phyloP scores from a whole-genome alignment of 129 eudicot genomes.

The Kitagawia praeruptora region DNA sequence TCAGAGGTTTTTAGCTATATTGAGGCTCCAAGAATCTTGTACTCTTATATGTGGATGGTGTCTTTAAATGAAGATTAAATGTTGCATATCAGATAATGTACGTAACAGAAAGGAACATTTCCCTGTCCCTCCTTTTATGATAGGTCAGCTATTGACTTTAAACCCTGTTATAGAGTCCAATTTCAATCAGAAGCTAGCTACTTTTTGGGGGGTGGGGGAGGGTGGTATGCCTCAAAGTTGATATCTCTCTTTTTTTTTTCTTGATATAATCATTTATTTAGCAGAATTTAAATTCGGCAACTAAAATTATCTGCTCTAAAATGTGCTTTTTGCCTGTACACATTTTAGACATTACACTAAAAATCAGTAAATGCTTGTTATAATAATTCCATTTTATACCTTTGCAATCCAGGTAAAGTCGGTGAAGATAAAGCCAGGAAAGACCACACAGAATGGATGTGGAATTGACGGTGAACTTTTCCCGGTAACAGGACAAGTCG shows the following conservation, averaged over 20 bases:
- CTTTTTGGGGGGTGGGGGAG: not conserved
- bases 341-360: not conserved
- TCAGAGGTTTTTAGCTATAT: not conserved
- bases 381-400: not conserved
- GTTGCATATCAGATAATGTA: not conserved
- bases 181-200: not conserved
- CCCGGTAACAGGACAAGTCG: constrained; percentile 66
- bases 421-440: constrained; percentile 80
- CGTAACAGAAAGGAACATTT: not conserved
- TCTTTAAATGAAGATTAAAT: not conserved
- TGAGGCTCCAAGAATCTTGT: not conserved
- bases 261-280: no score
- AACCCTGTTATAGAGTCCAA: not conserved
- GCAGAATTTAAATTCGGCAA: not conserved
- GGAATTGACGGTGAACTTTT: constrained; percentile 96
- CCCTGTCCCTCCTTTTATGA: not conserved
- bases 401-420: constrained; percentile 68
- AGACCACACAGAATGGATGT: constrained; percentile 72
- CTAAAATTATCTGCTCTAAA: not conserved
- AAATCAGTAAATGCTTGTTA: not conserved
- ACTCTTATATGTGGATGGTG: not conserved
- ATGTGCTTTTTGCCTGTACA: not conserved
- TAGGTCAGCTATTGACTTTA: not conserved
- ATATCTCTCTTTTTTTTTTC: not conserved
- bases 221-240: not conserved